Conservation (phyloP, 768 basidiomycete species). For the Phylloporus sp. region DNA sequence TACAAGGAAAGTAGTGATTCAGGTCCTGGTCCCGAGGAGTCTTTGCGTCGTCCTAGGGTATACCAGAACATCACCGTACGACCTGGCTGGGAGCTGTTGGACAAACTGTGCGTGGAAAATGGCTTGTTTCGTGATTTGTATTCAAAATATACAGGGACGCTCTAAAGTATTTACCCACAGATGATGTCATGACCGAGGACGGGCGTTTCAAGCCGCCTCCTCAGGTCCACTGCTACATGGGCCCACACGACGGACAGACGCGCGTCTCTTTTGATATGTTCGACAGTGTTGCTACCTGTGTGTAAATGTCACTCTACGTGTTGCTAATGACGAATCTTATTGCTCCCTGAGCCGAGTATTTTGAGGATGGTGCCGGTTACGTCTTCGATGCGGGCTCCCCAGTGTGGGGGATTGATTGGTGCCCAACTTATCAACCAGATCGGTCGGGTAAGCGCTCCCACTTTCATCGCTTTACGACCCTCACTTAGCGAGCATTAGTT, state of each 20-base stretch:
- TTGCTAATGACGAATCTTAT: neutral
- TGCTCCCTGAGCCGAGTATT: constrained; percentile 49
- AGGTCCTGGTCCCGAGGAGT: constrained; percentile 40
- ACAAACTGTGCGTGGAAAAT: constrained; percentile 42
- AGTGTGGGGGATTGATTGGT: constrained; percentile 93
- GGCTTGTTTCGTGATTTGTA: neutral
- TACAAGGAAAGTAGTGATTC: constrained; percentile 55
- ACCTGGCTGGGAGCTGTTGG: constrained; percentile 45
- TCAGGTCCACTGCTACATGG: constrained; percentile 59
- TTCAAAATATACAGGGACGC: constrained; percentile 44
- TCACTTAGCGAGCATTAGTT: constrained; percentile 33
- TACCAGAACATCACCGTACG: constrained; percentile 42
- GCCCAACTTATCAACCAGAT: constrained; percentile 67
- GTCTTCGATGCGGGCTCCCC: constrained; percentile 87
- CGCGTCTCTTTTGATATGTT: constrained; percentile 51
- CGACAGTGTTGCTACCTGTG: constrained; percentile 56
- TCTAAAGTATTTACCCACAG: constrained; percentile 55
- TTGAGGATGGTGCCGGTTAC: constrained; percentile 56
- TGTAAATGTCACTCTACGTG: constrained; percentile 35
- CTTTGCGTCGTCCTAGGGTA: constrained; percentile 56
- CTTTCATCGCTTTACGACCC: neutral
- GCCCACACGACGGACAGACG: constrained; percentile 55
- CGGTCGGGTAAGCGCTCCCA: constrained; percentile 41
- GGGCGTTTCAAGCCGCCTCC: constrained; percentile 50
- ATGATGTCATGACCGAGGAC: constrained; percentile 46